Evolutionary conservation across 495 filamentous ascomycete genomes (phyloP), one percentile per base, ranked within the genome.

Genomic region (Xylaria bambusicola): DNA sequence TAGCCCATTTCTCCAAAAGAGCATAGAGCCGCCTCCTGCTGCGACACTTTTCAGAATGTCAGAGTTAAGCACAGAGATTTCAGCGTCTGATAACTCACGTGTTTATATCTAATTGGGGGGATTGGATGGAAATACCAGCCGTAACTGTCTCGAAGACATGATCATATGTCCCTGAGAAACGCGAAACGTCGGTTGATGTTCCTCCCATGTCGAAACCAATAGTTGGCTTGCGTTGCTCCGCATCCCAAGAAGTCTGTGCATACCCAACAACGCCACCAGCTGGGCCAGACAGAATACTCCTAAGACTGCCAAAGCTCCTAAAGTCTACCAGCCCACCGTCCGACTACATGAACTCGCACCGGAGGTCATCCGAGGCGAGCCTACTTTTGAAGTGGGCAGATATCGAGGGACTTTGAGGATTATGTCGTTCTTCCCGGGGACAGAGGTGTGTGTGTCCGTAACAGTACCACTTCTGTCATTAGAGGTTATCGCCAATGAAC

Each of bases 281-380:
- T 18, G 84, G 83, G 0, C 84, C 84, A 26, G 82, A 84, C 1
- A 86, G 62, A 46, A 87, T 84, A 3, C 82, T 83, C 60, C 80
- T 80, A 36, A 86, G 62, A 7, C 84, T 84, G 45, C 77, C 84
- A 62, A 87, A 86, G 49, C 74, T 78, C 48, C 73, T 75, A 45
- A 84, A 80, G 52, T 83, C 80, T 8, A 83, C 80, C 18, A 86
- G 67, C 8, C 81, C 81, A 53, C 81, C 81, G 53, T 84, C 81
- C 0, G 80, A 82, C 54, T 82, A 79, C 79, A 83, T 83, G 57
- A 84, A 82, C 55, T 83, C 80, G 58, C 71, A 40, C 15, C 35
- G 29, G 3, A 13, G 23, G 31, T 40, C 23, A 15, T 24, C 17
- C 10, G 44, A 17, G 2, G 33, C 29, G n/a, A 55, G 41, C 3